Conservation (phyloP, 2,329 filamentous ascomycete species). For the Aspergillus novoparasiticus region DNA sequence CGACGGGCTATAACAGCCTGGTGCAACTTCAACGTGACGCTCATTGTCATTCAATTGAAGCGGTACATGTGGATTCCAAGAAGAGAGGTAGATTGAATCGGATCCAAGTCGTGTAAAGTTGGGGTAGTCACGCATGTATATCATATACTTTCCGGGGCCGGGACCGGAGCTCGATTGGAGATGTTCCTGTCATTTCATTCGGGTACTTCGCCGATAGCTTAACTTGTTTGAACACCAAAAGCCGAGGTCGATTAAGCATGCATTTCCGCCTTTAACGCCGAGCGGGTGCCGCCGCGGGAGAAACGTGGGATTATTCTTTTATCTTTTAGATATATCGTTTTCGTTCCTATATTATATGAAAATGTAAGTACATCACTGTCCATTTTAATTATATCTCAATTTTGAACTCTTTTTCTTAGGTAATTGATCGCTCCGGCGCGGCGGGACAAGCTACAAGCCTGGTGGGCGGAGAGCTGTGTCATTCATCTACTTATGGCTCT, state of each 20-base stretch:
- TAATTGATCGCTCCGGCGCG: neutral
- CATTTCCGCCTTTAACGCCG: constrained; percentile 10
- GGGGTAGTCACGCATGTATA: neutral
- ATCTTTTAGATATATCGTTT: neutral
- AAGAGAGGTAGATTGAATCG: constrained; percentile 7
- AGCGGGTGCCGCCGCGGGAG: neutral
- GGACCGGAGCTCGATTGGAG: neutral
- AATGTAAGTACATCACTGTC: neutral
- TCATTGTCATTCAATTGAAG: constrained; percentile 22
- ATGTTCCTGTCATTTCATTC: constrained; percentile 7
- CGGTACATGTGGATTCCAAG: neutral
- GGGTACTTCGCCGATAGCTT: constrained; percentile 10
- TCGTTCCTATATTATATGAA: neutral
- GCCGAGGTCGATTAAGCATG: constrained; percentile 28
- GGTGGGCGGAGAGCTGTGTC: neutral
- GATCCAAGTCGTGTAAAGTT: neutral
- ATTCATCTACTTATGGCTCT: neutral
- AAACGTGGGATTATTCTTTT: neutral
- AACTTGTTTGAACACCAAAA: neutral
- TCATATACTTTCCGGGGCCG: neutral
- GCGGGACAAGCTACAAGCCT: neutral
- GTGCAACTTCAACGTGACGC: constrained; percentile 27
- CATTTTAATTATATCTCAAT: neutral
- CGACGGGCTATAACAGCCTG: constrained; percentile 23
- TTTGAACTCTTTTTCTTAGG: neutral